Percentiles rank a stretch among this genome's conserved stretches.
phyloP scores from a whole-genome alignment of 371 early-diverging fungal genomes.

The Mortierella sp. region DNA sequence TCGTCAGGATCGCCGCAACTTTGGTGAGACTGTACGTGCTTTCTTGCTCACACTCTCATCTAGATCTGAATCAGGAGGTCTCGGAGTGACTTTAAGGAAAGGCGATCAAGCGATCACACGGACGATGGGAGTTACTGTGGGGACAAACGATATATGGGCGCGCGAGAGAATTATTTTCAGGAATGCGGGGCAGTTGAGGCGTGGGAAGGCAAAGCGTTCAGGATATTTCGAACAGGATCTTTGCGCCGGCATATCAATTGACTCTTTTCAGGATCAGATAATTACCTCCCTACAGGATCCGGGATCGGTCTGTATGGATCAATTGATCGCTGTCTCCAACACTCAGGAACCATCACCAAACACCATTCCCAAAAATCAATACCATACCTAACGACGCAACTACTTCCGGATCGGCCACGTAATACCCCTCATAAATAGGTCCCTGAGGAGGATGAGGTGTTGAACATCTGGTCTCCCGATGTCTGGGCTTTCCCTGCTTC shows the following conservation, averaged over 20 bases:
- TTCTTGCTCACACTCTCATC: neutral
- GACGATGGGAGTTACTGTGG: no score
- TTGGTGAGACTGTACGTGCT: conserved; percentile 70
- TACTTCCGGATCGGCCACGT: neutral
- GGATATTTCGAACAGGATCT: neutral
- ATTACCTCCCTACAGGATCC: neutral
- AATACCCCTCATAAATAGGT: conserved; percentile 50
- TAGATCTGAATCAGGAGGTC: neutral
- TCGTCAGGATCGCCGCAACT: conserved; percentile 75
- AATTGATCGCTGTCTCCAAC: neutral
- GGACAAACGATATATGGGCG: neutral
- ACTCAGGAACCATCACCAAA: neutral
- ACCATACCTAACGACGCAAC: neutral
- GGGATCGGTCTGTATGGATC: neutral
- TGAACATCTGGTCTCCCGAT: conserved; percentile 77
- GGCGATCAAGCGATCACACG: neutral
- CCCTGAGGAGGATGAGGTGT: conserved; percentile 74
- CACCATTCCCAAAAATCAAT: neutral
- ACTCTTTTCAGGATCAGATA: neutral
- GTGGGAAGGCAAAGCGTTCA: neutral
- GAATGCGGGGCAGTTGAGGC: neutral
- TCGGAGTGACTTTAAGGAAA: neutral
- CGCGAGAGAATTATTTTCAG: neutral
- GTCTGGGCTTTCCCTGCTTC: conserved; percentile 68
- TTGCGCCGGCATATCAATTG: no score